Percentiles rank a stretch among this genome's conserved stretches.
These are phyloP conservation scores for Nyssa sinensis DNA, from an alignment of 148 eudicot species.

Conservation along the genomic window DNA sequence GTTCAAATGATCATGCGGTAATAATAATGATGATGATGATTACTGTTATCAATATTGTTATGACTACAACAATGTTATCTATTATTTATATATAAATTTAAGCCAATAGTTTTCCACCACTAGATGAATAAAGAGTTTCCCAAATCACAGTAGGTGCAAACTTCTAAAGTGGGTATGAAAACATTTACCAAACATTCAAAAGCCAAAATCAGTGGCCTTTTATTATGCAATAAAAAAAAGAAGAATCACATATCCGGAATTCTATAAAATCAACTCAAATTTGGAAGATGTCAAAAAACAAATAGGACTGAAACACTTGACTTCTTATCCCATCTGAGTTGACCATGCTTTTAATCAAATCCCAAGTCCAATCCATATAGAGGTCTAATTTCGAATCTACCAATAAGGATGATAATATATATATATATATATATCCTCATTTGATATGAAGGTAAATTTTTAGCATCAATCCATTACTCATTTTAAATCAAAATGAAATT, in stretches of 20 bases:
- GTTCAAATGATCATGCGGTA: not conserved
- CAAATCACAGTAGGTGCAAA: not conserved
- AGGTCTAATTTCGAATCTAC: not conserved
- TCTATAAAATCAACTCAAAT: slow-evolving; percentile 1
- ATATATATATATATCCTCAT: too few species aligned
- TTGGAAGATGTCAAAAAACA: not conserved
- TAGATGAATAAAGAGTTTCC: too few species aligned
- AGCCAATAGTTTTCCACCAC: too few species aligned
- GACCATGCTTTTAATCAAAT: not conserved
- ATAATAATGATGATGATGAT: not conserved
- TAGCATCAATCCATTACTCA: not conserved
- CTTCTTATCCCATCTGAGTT: not conserved
- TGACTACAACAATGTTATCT: not conserved
- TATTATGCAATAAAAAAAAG: not conserved
- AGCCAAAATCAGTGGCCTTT: not conserved
- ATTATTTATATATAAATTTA: too few species aligned
- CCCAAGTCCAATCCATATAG: not conserved
- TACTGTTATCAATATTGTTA: not conserved
- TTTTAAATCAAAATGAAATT: not conserved
- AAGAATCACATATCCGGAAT: too few species aligned
- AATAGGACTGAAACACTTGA: not conserved
- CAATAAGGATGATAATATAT: not conserved
- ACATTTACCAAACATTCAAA: not conserved
- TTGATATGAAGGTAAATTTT: not conserved
- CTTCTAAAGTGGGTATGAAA: not conserved